Evolutionary conservation across 2,329 filamentous ascomycete genomes (phyloP), one percentile per base, ranked within the genome.

Genomic region (Whalleya microplaca): DNA sequence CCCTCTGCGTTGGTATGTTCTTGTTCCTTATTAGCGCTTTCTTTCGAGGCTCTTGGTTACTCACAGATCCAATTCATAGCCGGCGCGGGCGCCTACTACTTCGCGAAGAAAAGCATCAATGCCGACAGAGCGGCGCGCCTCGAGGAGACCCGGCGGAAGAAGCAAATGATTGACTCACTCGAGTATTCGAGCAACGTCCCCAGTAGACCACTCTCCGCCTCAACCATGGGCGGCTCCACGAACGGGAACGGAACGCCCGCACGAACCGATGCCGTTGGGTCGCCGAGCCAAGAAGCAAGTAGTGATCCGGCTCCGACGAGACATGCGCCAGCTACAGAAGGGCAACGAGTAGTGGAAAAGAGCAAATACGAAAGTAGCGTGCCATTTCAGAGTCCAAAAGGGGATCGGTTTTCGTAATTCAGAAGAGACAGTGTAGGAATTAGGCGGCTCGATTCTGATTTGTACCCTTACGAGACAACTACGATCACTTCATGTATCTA

Each of bases 21-120:
- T 54, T 21, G 50, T 23, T 47, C 23, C 21, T 21, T 20, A 23
- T 19, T 49, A 37, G 47, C 46, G 37, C n/a, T 19, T 18, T 20
- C 23, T 49, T 5, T 44, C 21, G 45, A 19, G 21, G 45, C 51
- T 55, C 53, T 58, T 29, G 65, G 58, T 21, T 50, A 32, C 58
- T 63, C 27, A 60, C 41, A 44, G 14, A 41, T 37, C 19, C 32
- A 58, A 67, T 61, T 59, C 56, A 27, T 45, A 92, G 92, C 93
- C 65, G 95, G 94, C 71, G 95, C 86, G 64, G 91, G 89, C 62
- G 92, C 94, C 69, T 99, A 98, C 81, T 92, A 91, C 80, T 96
- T 97, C 73, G 95, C 95, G 63, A 99, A 99, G 82, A 84, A 86
- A 71, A 88, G 88, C 74, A 96, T 99, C 83, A 96, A 97, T 72